Evolutionary conservation across 2,329 filamentous ascomycete species (phyloP).

Genomic region (Penicillium glabrum): DNA sequence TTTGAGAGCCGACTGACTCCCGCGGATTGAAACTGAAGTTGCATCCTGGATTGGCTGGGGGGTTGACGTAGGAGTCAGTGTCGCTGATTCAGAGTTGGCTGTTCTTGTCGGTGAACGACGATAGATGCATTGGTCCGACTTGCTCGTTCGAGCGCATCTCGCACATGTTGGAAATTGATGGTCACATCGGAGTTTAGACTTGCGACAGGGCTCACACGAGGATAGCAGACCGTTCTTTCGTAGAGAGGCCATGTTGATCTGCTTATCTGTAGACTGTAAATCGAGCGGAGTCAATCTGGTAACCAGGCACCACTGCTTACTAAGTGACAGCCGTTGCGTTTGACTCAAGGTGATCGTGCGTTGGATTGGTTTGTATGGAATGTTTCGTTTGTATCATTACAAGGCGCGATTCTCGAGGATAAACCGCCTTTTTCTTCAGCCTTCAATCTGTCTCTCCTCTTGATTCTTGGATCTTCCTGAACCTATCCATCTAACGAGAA

Average conservation of each 20-base stretch:
- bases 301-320: neutral
- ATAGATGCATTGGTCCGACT: constrained; percentile 17
- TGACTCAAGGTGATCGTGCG: too few species aligned
- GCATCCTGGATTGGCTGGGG: neutral
- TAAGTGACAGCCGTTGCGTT: too few species aligned
- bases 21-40: neutral
- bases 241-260: neutral
- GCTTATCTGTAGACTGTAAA: neutral
- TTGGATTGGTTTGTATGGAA: too few species aligned
- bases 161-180: constrained; percentile 18
- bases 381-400: too few species aligned
- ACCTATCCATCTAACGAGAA: too few species aligned
- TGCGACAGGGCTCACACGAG: constrained; percentile 25
- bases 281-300: neutral
- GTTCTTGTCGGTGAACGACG: constrained; percentile 6
- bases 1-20: neutral
- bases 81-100: neutral
- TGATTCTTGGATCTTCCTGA: too few species aligned
- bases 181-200: constrained; percentile 23
- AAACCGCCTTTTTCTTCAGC: too few species aligned
- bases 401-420: too few species aligned
- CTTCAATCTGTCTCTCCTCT: too few species aligned
- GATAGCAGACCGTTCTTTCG: constrained; percentile 13
- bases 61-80: neutral
- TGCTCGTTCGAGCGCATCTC: constrained; percentile 15